Percentiles rank a stretch among this genome's conserved stretches.
These are phyloP conservation scores for Hymenoscyphus linearis DNA, from an alignment of 2,329 filamentous ascomycete genomes.

Conservation along the genomic window DNA sequence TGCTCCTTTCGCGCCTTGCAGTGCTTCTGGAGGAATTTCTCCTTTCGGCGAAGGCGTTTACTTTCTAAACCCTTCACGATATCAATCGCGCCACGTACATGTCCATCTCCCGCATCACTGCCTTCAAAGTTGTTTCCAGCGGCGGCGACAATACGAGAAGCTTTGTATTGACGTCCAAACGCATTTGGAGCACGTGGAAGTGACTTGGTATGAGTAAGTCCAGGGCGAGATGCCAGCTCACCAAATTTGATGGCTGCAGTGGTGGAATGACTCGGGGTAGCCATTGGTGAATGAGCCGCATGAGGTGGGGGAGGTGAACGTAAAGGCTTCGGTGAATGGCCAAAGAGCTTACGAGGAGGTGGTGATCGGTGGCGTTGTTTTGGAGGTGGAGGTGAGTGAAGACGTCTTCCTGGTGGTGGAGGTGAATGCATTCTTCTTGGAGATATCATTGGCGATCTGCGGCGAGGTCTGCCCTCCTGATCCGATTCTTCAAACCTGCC, in stretches of 20 bases:
- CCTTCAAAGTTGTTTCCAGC: conserved; percentile 35
- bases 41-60: conserved; percentile 86
- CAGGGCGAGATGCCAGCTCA: conserved; percentile 53
- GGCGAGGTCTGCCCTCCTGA: conserved; percentile 46
- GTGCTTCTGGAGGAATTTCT: conserved; percentile 87
- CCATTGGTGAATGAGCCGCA: conserved; percentile 43
- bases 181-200: conserved; percentile 73
- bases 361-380: conserved; percentile 33
- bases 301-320: conserved; percentile 66
- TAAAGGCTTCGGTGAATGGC: conserved; percentile 42
- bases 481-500: conserved; percentile 66
- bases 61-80: conserved; percentile 95
- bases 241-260: conserved; percentile 39
- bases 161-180: conserved; percentile 47
- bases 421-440: conserved; percentile 48
- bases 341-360: conserved; percentile 34
- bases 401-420: conserved; percentile 37
- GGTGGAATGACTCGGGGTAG: conserved; percentile 39
- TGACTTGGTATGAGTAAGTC: conserved; percentile 75
- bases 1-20: conserved; percentile 71
- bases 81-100: conserved; percentile 89
- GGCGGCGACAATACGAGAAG: conserved; percentile 38
- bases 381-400: conserved; percentile 34
- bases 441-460: conserved; percentile 45
- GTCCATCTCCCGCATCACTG: conserved; percentile 44